Evolutionary conservation across 176 grass and related monocot genomes (phyloP), one percentile per base, ranked within the genome.

Genomic region (Cymbopogon citratus): DNA sequence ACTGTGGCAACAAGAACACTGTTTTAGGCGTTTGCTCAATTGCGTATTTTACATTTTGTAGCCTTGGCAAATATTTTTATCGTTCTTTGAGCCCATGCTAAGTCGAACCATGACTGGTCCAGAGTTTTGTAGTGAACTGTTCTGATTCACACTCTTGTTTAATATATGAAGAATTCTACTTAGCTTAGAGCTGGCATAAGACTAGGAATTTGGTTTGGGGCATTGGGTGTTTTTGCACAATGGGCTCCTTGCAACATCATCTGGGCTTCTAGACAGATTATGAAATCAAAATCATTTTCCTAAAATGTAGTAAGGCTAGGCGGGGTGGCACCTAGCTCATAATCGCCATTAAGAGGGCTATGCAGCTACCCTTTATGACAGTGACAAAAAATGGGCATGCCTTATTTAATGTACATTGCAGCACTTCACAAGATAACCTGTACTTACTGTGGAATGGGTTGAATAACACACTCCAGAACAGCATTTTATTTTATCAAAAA

Each of bases 171-270:
- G 27, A 71, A 78, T 62, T 84, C 12, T 76, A 84, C 18, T 59
- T 77, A 43, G n/a, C 39, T 76, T 70, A 72, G 18, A 86, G 69
- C 21, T 86, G 44, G 29, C 23, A 40, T 33, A 57, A 38, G 54
- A 8, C 64, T 69, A 40, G 15, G 27, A 84, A 7, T 83, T 83
- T 61, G n/a, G 69, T 81, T 69, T 69, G 49, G 68, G 38, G 59
- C 45, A 12, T 79, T 60, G 54, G 13, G 14, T 73, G 36, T 59
- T 7, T 7, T 63, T 74, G 68, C 60, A 79, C 26, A 28, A 9
- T 31, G 4, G 19, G 9, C 63, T 69, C 61, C 34, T 76, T 76
- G 52, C 63, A 81, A 14, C 35, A 40, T 88, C 16, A 48, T 11
- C 48, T 74, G 31, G 11, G 71, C 34, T 72, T 65, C 44, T 59